Evolutionary conservation across 371 early-diverging fungal genomes (phyloP).

Genomic region (Mucor ambiguus): DNA sequence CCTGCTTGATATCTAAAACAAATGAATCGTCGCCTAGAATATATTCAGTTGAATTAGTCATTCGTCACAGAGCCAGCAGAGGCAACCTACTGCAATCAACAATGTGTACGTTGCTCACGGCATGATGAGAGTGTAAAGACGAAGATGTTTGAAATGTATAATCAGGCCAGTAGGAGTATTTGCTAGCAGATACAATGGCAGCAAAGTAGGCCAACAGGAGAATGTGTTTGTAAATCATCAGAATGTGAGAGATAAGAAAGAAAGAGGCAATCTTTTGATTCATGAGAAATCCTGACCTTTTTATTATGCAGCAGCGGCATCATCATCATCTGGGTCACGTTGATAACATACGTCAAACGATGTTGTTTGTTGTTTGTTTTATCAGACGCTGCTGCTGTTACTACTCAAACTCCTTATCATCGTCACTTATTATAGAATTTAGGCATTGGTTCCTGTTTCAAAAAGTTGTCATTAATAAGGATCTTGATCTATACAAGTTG

Average conservation of each 20-base stretch:
- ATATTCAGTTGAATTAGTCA: background rate
- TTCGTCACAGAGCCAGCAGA: background rate
- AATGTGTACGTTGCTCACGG: conserved; percentile 6
- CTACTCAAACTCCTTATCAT: background rate
- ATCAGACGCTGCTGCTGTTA: background rate
- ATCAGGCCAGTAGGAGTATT: conserved; percentile 3
- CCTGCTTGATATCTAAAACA: background rate
- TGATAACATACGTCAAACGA: conserved; percentile 5
- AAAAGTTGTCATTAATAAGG: background rate
- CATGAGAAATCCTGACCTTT: conserved; percentile 3
- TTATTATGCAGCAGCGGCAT: background rate
- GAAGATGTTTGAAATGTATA: background rate
- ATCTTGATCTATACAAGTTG: background rate
- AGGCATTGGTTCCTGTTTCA: background rate
- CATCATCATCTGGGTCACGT: background rate
- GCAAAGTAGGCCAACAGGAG: background rate
- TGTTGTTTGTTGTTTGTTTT: background rate
- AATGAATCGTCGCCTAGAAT: background rate
- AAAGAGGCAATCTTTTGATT: background rate
- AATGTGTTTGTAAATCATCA: background rate
- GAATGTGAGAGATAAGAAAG: background rate
- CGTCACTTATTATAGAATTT: background rate
- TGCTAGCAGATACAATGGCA: background rate
- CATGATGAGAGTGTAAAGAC: background rate
- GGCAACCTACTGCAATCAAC: conserved; percentile 10